Base-by-base conservation (phyloP, 2,329 filamentous ascomycete genomes). In the Blastomyces parvus region DNA sequence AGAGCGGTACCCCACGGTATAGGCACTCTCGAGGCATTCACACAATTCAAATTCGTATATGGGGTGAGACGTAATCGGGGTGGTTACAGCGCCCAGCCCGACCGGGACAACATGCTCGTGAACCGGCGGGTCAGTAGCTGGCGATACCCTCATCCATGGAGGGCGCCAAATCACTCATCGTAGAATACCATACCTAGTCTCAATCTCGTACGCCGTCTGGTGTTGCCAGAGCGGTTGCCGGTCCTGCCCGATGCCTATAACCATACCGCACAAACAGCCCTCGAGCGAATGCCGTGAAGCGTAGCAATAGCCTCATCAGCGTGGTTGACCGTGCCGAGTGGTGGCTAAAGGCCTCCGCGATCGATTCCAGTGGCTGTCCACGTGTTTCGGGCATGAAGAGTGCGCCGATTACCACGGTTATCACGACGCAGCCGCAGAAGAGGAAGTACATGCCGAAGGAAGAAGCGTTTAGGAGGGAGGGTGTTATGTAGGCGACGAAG, bases 381-480 rank as follows among this genome's bases (percentile, higher is more conserved):
- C 78, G 74, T 0, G 81, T 83, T 67, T 83, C 81, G 0, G 78
- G 79, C 81, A 83, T 83, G 57, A 74, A 81, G 0, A 76, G 59
- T 0, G 73, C 70, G 30, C 76, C 74, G 0, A 81, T 73, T 11
- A 70, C 55, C 1, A 75, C 73, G 0, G 78, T 80, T 33, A 73
- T 66, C 7, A 79, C 59, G 0, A 76, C 70, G 38, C 77, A 74
- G 2, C 74, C 72, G 8, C 77, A 79, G 55, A 81, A 81, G 9
- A 81, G 70, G 59, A 81, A 80, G 62, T 81, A 81, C 0, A 76
- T 76, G 0, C 77, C 78, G 42, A 73, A 81, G 4, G 74, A 75
- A 0, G 75, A 78, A 40, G 74, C 74, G 0, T 76, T 73, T 3
- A 81, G 69, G 0, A 81, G 65, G 2, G 80, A 76, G 0, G 78